Evolutionary conservation across 2,329 filamentous ascomycete species (phyloP).

Genomic region (Epicoccum sorghinum): DNA sequence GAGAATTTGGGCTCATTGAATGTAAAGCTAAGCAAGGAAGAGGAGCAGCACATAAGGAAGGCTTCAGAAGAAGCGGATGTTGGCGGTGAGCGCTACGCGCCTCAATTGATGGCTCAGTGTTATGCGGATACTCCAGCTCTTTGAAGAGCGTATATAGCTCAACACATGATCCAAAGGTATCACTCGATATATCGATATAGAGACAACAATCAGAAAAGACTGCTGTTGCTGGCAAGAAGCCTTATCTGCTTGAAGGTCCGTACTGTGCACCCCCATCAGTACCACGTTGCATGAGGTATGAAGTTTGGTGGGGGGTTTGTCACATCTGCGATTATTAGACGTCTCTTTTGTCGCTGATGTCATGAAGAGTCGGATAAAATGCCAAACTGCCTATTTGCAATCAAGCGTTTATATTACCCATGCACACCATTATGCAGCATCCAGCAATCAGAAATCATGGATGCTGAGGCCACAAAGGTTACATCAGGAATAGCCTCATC

Average conservation of each 20-base stretch:
- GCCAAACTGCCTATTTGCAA: no score
- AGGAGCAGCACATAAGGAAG: constrained; percentile 38
- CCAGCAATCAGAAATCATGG: background rate
- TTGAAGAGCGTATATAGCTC: background rate
- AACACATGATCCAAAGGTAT: background rate
- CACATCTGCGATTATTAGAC: no score
- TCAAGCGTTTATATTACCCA: no score
- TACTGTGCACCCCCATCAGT: no score
- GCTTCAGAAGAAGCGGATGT: constrained; percentile 50
- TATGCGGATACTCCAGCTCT: constrained; percentile 50
- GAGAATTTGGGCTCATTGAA: constrained; percentile 39
- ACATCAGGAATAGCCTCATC: background rate
- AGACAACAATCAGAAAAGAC: background rate
- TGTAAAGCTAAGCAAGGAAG: constrained; percentile 37
- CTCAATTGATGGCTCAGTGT: constrained; percentile 42
- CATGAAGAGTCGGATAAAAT: no score
- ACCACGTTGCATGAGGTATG: no score
- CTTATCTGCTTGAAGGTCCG: no score
- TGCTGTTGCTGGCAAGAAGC: no score
- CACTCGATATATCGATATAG: background rate
- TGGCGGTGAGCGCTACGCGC: constrained; percentile 46
- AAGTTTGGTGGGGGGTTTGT: no score
- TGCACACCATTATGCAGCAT: no score
- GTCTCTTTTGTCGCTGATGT: no score
- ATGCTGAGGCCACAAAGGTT: background rate